These are phyloP conservation scores for Stemphylium lycopersici DNA, from an alignment of 2,329 filamentous ascomycete genomes.

Conservation along the genomic window DNA sequence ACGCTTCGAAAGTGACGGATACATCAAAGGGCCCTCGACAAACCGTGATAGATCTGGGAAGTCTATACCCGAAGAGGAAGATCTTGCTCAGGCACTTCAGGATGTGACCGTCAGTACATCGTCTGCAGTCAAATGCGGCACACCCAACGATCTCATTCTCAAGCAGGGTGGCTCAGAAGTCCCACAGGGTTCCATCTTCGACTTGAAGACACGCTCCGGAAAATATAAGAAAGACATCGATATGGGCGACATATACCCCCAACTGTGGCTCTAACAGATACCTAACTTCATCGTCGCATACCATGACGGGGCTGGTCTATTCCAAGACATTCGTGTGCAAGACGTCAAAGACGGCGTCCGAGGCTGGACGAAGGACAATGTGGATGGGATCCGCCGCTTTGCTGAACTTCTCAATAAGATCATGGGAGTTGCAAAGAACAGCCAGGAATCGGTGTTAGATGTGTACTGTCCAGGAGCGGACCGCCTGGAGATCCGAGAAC, in stretches of 20 bases:
- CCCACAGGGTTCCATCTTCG: slow-evolving; percentile 56
- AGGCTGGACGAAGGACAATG: slow-evolving; percentile 53
- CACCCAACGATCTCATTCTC: slow-evolving; percentile 19
- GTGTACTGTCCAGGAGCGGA: slow-evolving; percentile 39
- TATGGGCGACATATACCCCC: slow-evolving; percentile 51
- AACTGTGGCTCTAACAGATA: slow-evolving; percentile 59
- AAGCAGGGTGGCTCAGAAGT: slow-evolving; percentile 33
- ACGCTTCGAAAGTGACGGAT: slow-evolving; percentile 66
- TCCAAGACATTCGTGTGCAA: slow-evolving; percentile 51
- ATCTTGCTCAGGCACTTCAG: slow-evolving; percentile 20
- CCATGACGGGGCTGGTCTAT: slow-evolving; percentile 52
- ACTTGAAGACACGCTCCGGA: slow-evolving; percentile 58
- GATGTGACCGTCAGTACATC: slow-evolving; percentile 13
- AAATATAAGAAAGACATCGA: slow-evolving; percentile 40
- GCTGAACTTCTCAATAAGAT: slow-evolving; percentile 41
- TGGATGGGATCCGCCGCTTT: slow-evolving; percentile 35
- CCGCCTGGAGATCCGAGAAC: slow-evolving; percentile 46
- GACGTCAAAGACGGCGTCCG: slow-evolving; percentile 47
- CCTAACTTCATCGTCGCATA: slow-evolving; percentile 60
- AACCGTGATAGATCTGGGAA: neutral
- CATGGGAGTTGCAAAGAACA: slow-evolving; percentile 28
- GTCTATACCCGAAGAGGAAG: neutral
- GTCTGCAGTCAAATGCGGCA: neutral
- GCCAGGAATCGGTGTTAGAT: slow-evolving; percentile 37
- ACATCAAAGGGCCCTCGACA: slow-evolving; percentile 39